phyloP scores from a whole-genome alignment of 2,329 filamentous ascomycete species.

The Alternaria sp. region DNA sequence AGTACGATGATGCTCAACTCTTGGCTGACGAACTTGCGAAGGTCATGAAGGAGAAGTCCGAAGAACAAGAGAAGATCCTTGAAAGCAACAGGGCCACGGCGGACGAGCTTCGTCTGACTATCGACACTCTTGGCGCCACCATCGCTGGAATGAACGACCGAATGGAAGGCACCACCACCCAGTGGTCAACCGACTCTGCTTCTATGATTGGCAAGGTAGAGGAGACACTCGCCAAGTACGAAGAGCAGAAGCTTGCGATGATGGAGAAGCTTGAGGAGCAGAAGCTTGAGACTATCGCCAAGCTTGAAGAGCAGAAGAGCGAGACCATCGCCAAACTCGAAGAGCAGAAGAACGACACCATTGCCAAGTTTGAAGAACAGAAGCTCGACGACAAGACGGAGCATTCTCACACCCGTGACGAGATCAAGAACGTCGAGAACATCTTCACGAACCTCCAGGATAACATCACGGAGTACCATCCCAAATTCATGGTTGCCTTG shows the following conservation, averaged over 20 bases:
- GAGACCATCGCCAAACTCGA: conserved; percentile 75
- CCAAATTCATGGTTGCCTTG: conserved; percentile 84
- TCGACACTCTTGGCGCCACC: conserved; percentile 80
- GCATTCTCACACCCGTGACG: conserved; percentile 81
- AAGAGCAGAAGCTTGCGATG: conserved; percentile 77
- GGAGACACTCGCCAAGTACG: conserved; percentile 75
- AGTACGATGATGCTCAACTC: conserved; percentile 85
- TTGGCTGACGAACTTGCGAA: conserved; percentile 76
- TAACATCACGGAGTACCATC: conserved; percentile 81
- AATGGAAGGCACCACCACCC: conserved; percentile 82
- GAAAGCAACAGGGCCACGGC: conserved; percentile 77
- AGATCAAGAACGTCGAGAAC: conserved; percentile 75
- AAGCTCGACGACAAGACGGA: conserved; percentile 78
- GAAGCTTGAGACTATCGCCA: conserved; percentile 63
- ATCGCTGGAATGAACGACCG: conserved; percentile 59
- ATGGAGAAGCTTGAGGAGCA: conserved; percentile 78
- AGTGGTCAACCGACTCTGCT: conserved; percentile 85
- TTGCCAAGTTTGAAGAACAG: conserved; percentile 75
- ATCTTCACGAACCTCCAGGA: conserved; percentile 78
- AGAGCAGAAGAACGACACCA: conserved; percentile 72
- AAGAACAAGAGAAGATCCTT: conserved; percentile 75
- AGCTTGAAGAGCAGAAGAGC: conserved; percentile 77
- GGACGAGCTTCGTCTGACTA: conserved; percentile 84
- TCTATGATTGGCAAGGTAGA: conserved; percentile 85
- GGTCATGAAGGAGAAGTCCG: conserved; percentile 74